Percentiles rank a stretch among this genome's conserved stretches.
Evolutionary conservation across 306 rosid species (phyloP).

Genomic region (Phaseolus lunatus): DNA sequence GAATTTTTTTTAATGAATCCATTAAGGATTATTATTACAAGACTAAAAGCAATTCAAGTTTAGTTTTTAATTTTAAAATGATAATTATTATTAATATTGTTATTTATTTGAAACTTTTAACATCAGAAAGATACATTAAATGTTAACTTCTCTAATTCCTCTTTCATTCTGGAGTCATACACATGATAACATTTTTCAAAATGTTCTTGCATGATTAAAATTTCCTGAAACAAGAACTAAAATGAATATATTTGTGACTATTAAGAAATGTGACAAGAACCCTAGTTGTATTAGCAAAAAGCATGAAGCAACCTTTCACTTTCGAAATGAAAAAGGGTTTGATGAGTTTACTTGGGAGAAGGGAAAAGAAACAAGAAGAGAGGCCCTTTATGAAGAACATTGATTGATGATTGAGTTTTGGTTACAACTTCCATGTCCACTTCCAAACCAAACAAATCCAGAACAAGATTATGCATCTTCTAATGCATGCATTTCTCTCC

Average conservation of each 20-base stretch:
- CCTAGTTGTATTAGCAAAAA: neutral
- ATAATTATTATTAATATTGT: neutral
- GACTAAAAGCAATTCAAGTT: neutral
- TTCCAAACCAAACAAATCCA: constrained; percentile 37
- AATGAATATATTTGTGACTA: neutral
- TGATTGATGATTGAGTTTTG: constrained; percentile 22
- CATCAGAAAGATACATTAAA: neutral
- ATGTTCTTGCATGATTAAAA: neutral
- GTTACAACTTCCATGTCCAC: constrained; percentile 50
- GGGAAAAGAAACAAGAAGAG: constrained; percentile 40
- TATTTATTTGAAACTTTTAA: neutral
- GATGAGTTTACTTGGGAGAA: constrained; percentile 60
- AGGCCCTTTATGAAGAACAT: constrained; percentile 36
- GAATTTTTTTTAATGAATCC: neutral
- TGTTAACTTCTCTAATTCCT: neutral
- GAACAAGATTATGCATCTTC: neutral
- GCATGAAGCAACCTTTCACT: constrained; percentile 46
- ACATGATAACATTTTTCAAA: no score
- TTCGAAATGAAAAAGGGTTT: constrained; percentile 42
- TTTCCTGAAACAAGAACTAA: neutral
- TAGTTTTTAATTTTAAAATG: neutral
- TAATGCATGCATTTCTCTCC: neutral
- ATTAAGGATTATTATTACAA: neutral
- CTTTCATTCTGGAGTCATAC: no score
- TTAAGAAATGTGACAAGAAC: no score